phyloP scores from a whole-genome alignment of 2,329 filamentous ascomycete genomes.

The Tolypocladium endophyticum region DNA sequence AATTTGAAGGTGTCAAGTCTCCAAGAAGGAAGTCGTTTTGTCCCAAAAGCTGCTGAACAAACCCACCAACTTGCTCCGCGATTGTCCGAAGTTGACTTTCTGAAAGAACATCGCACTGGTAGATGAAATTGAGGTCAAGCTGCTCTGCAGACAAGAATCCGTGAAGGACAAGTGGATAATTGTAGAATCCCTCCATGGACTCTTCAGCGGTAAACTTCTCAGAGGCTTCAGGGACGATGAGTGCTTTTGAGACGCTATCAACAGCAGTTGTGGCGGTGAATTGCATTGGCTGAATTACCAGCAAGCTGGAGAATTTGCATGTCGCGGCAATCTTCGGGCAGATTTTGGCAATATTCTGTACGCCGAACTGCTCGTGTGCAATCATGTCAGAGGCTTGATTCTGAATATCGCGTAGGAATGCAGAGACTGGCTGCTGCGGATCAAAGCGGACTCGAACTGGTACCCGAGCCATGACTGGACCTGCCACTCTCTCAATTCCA shows the following conservation, averaged over 20 bases:
- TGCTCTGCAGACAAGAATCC: background rate
- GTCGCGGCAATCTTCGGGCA: background rate
- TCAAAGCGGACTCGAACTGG: background rate
- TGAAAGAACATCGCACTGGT: background rate
- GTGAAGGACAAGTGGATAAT: background rate
- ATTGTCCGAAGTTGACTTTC: background rate
- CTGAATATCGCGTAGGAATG: background rate
- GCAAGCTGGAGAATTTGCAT: background rate
- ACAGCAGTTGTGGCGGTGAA: background rate
- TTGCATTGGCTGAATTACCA: background rate
- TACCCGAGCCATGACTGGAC: background rate
- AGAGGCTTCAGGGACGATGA: background rate
- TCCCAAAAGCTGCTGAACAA: background rate
- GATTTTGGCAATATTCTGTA: background rate
- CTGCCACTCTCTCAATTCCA: background rate
- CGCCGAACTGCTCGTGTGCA: background rate
- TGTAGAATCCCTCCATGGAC: background rate
- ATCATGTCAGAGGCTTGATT: background rate
- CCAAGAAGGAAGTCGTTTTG: background rate
- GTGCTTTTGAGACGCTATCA: background rate
- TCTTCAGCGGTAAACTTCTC: background rate
- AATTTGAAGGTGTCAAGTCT: background rate
- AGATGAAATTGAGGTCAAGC: background rate
- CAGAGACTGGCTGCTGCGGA: background rate
- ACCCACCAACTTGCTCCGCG: background rate